Percentiles rank a stretch among this genome's conserved stretches.
phyloP scores from a whole-genome alignment of 129 eudicot genomes.

The Centrapalus pauciflorus region DNA sequence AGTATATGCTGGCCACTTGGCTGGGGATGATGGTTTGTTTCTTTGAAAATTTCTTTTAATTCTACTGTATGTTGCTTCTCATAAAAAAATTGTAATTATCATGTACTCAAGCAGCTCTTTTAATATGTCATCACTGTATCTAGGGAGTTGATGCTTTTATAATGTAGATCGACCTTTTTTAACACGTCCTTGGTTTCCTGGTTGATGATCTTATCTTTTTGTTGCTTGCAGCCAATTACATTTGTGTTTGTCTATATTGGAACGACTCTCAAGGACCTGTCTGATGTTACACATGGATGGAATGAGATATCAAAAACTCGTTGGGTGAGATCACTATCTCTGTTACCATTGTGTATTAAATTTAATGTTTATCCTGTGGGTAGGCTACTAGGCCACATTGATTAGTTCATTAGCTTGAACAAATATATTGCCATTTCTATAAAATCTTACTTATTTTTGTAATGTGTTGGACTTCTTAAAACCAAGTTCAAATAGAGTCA shows the following conservation, averaged over 20 bases:
- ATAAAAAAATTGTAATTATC: background rate
- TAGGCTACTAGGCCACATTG: background rate
- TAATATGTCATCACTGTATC: background rate
- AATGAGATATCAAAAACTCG: constrained; percentile 70
- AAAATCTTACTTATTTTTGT: background rate
- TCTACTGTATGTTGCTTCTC: background rate
- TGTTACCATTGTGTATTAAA: background rate
- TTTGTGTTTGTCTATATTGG: constrained; percentile 80
- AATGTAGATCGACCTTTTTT: background rate
- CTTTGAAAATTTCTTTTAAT: background rate
- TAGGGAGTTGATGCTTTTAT: background rate
- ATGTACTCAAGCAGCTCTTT: background rate
- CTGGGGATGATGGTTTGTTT: constrained; percentile 90
- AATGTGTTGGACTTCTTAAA: background rate
- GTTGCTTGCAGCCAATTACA: constrained; percentile 75
- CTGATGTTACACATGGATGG: constrained; percentile 99
- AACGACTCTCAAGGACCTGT: constrained; percentile 89
- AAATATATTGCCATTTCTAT: background rate
- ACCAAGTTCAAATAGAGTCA: background rate
- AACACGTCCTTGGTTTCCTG: background rate
- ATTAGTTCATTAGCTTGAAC: background rate
- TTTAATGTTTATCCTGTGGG: background rate
- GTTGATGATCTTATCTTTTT: background rate
- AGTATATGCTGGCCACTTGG: constrained; percentile 96
- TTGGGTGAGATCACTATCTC: constrained; percentile 51